phyloP scores from a whole-genome alignment of 768 basidiomycete genomes.

The Podaxis sp. region DNA sequence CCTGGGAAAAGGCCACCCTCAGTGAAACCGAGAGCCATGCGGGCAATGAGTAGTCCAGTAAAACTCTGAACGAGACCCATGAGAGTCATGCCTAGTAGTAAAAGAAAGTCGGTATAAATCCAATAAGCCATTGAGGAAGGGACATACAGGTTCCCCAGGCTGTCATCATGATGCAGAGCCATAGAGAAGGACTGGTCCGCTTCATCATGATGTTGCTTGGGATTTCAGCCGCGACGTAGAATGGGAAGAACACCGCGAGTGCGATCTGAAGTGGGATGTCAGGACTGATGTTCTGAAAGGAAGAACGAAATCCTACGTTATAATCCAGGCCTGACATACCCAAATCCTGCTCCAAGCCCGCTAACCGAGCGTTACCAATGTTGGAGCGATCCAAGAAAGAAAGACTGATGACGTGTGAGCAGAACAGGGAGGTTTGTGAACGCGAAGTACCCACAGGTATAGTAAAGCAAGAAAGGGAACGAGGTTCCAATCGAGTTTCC shows the following conservation, averaged over 20 bases:
- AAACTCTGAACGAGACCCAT: slow-evolving; percentile 30
- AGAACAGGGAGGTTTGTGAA: not conserved
- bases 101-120: not conserved
- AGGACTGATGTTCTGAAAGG: not conserved
- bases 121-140: not conserved
- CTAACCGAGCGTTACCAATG: slow-evolving; percentile 33
- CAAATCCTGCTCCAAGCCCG: slow-evolving; percentile 27
- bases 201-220: slow-evolving; percentile 36
- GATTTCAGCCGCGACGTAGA: slow-evolving; percentile 32
- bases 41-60: slow-evolving; percentile 24
- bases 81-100: slow-evolving; percentile 26
- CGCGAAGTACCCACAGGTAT: slow-evolving; percentile 24
- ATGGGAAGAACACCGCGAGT: slow-evolving; percentile 32
- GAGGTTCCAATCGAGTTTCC: slow-evolving; percentile 33
- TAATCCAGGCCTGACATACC: slow-evolving; percentile 29
- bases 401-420: slow-evolving; percentile 20
- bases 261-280: slow-evolving; percentile 21
- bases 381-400: slow-evolving; percentile 33
- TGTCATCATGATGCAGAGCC: slow-evolving; percentile 34
- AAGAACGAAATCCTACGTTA: slow-evolving; percentile 20
- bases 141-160: slow-evolving; percentile 31
- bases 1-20: slow-evolving; percentile 34
- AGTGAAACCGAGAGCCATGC: slow-evolving; percentile 28
- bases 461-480: slow-evolving; percentile 32
- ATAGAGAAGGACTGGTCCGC: slow-evolving; percentile 31